Conservation (phyloP, 2,329 filamentous ascomycete species). For the Fusarium sp. region DNA sequence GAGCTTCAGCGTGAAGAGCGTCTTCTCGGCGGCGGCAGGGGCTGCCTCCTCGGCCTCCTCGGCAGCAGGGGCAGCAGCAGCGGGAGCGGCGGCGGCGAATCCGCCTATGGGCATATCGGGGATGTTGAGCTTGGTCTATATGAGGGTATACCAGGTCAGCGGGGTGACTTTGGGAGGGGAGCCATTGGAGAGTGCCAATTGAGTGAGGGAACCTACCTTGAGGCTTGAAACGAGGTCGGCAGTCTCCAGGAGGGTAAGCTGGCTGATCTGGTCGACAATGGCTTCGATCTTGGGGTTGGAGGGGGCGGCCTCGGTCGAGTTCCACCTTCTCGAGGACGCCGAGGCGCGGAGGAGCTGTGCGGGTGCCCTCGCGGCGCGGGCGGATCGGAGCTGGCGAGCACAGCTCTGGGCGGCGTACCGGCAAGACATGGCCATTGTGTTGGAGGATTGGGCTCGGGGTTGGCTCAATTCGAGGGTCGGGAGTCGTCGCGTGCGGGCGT, state of each 20-base stretch:
- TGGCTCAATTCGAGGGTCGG: slow-evolving; percentile 43
- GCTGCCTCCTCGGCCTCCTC: slow-evolving; percentile 91
- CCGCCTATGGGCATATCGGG: slow-evolving; percentile 96
- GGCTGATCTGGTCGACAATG: slow-evolving; percentile 98
- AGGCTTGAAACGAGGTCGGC: slow-evolving; percentile 93
- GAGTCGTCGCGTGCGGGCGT: slow-evolving; percentile 47
- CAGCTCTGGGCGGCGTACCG: slow-evolving; percentile 74
- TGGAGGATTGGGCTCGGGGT: slow-evolving; percentile 44
- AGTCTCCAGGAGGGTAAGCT: slow-evolving; percentile 97
- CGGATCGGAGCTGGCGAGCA: slow-evolving; percentile 70
- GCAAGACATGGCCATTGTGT: slow-evolving; percentile 70
- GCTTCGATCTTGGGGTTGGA: slow-evolving; percentile 90
- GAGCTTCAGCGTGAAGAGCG: slow-evolving; percentile 96
- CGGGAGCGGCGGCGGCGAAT: slow-evolving; percentile 79
- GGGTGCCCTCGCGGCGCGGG: slow-evolving; percentile 59
- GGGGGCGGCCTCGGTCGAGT: slow-evolving; percentile 79
- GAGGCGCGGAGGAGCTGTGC: slow-evolving; percentile 60
- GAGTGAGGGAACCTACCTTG: slow-evolving; percentile 73
- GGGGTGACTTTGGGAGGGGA: background rate
- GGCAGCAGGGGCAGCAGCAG: slow-evolving; percentile 68
- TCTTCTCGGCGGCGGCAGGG: slow-evolving; percentile 92
- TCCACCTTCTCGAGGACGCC: slow-evolving; percentile 78
- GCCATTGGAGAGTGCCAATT: slow-evolving; percentile 19
- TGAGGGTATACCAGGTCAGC: slow-evolving; percentile 27
- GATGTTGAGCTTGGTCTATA: slow-evolving; percentile 92